These are phyloP conservation scores for Verticillium dahliae DNA, from an alignment of 2,329 filamentous ascomycete genomes.

Conservation along the genomic window DNA sequence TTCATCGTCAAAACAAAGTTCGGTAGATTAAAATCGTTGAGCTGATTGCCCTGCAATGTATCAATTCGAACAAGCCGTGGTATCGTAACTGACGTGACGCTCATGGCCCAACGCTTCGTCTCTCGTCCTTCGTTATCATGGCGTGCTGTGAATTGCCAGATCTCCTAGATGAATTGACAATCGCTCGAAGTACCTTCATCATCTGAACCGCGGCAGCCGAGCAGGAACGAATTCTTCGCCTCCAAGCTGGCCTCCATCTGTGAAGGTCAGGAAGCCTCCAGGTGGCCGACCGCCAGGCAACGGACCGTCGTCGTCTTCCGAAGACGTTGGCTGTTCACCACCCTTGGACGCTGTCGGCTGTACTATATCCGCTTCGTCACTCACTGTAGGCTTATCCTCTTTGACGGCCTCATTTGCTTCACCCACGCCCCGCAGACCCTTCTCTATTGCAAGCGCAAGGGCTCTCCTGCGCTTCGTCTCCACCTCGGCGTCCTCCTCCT, in stretches of 20 bases:
- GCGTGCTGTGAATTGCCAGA: background rate
- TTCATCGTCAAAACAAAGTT: background rate
- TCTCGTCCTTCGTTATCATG: background rate
- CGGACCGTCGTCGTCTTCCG: background rate
- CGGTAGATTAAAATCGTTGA: background rate
- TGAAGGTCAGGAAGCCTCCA: background rate
- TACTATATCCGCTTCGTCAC: constrained; percentile 16
- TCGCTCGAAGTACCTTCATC: background rate
- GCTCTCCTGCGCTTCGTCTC: constrained; percentile 47
- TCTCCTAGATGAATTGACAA: background rate
- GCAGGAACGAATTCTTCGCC: constrained; percentile 47
- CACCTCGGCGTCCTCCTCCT: constrained; percentile 47
- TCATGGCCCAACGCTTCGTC: background rate
- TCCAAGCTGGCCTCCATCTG: background rate
- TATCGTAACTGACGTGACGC: constrained; percentile 11
- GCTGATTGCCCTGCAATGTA: background rate
- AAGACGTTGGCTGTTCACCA: background rate
- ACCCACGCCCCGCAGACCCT: constrained; percentile 30
- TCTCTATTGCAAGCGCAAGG: constrained; percentile 39
- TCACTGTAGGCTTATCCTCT: constrained; percentile 22
- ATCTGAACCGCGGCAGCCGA: constrained; percentile 49
- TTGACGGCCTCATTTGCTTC: constrained; percentile 26
- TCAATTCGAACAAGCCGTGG: background rate
- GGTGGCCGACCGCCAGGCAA: background rate
- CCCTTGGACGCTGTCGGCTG: background rate